Evolutionary conservation across 2,329 filamentous ascomycete genomes (phyloP), one percentile per base, ranked within the genome.

Genomic region (Hymenoscyphus occultus): DNA sequence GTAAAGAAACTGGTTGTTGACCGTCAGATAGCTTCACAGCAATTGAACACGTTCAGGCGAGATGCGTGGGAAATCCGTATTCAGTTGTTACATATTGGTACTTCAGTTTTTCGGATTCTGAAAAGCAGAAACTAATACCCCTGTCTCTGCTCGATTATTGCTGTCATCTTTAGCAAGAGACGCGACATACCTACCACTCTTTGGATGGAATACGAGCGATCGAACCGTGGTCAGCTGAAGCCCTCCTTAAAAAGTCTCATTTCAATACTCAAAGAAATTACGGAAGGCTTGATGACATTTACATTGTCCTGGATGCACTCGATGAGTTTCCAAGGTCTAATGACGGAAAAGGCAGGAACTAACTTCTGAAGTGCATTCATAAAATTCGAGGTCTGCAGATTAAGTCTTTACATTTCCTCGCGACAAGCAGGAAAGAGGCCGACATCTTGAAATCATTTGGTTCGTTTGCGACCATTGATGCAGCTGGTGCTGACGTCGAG

Each of bases 371-470:
- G 10, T 39, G 31, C n/a, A 35, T 61, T 19, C 40, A 54, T 13
- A 14, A 61, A n/a, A 39, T 61, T 12, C 32, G 35, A 12, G 16
- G 28, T n/a, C 60, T 35, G 10, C 51, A 65, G 13, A n/a, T 59
- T 4, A 19, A 19, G 19, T 57, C 39, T 13, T 31, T 67, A 5
- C 67, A 66, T 32, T 10, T 69, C 22, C 45, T 69, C 2, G 59
- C 54, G 14, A 69, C 67, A 22, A 75, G 73, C 58, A 68, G 73
- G 14, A 65, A 63, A 19, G 74, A 74, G 58, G 54, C 68, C 40
- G 71, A 74, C n/a, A 74, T 75, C n/a, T 14, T 10, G 4, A 16
- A 60, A 31, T 57, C 45, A 16, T 64, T 64, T 19, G 14, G 22
- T 7, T 48, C 42, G 14, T 48, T 48, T 7, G 16, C 42, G 16